Evolutionary conservation across 768 basidiomycete species (phyloP).

Genomic region (Lactifluus hygrophoroides): DNA sequence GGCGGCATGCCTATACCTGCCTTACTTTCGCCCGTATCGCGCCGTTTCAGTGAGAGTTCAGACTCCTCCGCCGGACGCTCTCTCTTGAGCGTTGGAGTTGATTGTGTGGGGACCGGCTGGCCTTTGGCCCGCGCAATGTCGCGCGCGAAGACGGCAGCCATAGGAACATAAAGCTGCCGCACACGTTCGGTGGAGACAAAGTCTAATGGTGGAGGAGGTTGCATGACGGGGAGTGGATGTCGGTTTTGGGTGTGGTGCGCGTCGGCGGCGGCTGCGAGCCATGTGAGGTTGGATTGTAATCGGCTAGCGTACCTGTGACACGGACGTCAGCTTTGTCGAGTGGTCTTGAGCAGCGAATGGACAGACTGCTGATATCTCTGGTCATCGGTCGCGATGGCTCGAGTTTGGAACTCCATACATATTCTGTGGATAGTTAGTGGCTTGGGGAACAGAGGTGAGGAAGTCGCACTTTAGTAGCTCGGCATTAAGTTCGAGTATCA

Average conservation of each 20-base stretch:
- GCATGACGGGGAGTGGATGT: conserved; percentile 49
- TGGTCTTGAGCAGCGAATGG: conserved; percentile 5
- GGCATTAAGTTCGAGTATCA: conserved; percentile 57
- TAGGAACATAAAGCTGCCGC: conserved; percentile 51
- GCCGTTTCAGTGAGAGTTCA: conserved; percentile 49
- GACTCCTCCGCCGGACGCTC: conserved; percentile 46
- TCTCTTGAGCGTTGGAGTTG: conserved; percentile 44
- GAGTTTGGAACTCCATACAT: conserved; percentile 51
- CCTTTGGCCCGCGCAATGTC: conserved; percentile 26
- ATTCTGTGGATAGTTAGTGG: conserved; percentile 37
- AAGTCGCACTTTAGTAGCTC: conserved; percentile 56
- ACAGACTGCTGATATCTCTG: conserved; percentile 51
- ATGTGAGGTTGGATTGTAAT: conserved; percentile 62
- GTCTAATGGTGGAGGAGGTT: conserved; percentile 43
- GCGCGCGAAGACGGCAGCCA: conserved; percentile 55
- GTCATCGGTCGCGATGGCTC: conserved; percentile 40
- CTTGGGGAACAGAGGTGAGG: neutral
- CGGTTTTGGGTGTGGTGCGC: conserved; percentile 24
- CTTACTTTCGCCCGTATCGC: conserved; percentile 61
- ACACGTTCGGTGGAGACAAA: conserved; percentile 49
- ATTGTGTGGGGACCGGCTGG: conserved; percentile 20
- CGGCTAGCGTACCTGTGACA: conserved; percentile 45
- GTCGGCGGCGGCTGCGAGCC: conserved; percentile 64
- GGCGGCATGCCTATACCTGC: conserved; percentile 28
- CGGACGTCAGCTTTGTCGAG: conserved; percentile 18